phyloP scores from a whole-genome alignment of 164 flowering plant genomes.

The Annona squamosa region DNA sequence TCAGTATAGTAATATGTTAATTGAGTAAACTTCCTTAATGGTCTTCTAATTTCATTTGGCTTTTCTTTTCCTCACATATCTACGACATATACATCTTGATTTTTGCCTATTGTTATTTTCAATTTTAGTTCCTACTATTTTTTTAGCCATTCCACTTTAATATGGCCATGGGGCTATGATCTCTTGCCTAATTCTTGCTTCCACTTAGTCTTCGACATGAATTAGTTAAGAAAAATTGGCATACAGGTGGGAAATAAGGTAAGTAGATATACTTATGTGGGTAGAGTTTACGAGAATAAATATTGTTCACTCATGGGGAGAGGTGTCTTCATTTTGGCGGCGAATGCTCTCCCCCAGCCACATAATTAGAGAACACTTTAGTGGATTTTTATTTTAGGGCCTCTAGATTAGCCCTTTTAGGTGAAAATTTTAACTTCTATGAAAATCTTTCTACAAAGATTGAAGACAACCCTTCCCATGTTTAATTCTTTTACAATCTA shows the following conservation, averaged over 20 bases:
- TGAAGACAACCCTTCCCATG: background rate
- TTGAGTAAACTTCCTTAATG: background rate
- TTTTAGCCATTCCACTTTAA: too few species aligned
- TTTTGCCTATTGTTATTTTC: background rate
- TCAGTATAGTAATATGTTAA: background rate
- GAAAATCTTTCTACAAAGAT: background rate
- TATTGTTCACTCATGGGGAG: background rate
- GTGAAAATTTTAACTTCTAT: background rate
- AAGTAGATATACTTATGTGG: background rate
- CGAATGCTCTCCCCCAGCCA: background rate
- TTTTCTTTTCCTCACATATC: too few species aligned
- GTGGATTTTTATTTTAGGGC: background rate
- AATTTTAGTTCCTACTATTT: background rate
- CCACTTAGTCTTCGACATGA: background rate
- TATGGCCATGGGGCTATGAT: background rate
- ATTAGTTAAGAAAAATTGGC: background rate
- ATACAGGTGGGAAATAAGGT: too few species aligned
- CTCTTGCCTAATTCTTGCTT: background rate
- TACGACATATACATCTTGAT: too few species aligned
- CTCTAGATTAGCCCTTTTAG: background rate
- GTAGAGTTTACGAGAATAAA: background rate
- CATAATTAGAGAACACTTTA: background rate
- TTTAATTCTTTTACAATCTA: background rate
- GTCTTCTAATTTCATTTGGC: background rate
- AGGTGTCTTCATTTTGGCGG: background rate